Evolutionary conservation across 495 filamentous ascomycete species (phyloP).

Genomic region (Aspergillus heteromorphus): DNA sequence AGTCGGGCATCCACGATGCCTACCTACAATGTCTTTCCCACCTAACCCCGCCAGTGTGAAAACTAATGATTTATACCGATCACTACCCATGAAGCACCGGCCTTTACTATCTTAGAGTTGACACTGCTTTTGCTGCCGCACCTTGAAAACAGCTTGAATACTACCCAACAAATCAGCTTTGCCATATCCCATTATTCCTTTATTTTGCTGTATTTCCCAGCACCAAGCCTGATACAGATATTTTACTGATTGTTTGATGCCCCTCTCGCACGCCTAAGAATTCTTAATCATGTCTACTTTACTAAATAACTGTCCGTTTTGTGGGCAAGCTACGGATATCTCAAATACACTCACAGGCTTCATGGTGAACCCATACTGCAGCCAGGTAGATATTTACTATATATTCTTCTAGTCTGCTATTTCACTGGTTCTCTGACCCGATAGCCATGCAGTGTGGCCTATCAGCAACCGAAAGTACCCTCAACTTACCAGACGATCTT

Average conservation of each 20-base stretch:
- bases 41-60: neutral
- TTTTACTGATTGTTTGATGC: too few relatives aligned
- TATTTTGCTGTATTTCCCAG: too few relatives aligned
- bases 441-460: constrained; percentile 29
- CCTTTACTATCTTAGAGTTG: too few relatives aligned
- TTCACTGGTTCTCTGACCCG: constrained; percentile 11
- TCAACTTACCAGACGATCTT: constrained; percentile 60
- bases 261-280: too few relatives aligned
- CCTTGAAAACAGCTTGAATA: neutral
- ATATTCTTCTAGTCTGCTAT: neutral
- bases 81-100: neutral
- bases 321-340: constrained; percentile 32
- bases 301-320: constrained; percentile 34
- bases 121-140: too few relatives aligned
- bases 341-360: constrained; percentile 27
- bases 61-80: neutral
- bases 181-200: too few relatives aligned
- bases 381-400: constrained; percentile 25
- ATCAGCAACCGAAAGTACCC: constrained; percentile 36
- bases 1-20: neutral
- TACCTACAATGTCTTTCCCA: neutral
- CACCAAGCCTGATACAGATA: too few relatives aligned
- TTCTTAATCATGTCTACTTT: constrained; percentile 14
- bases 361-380: constrained; percentile 31
- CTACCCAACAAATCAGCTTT: too few relatives aligned